phyloP scores from a whole-genome alignment of 2,329 filamentous ascomycete species.

The Hypoxylon sp. region DNA sequence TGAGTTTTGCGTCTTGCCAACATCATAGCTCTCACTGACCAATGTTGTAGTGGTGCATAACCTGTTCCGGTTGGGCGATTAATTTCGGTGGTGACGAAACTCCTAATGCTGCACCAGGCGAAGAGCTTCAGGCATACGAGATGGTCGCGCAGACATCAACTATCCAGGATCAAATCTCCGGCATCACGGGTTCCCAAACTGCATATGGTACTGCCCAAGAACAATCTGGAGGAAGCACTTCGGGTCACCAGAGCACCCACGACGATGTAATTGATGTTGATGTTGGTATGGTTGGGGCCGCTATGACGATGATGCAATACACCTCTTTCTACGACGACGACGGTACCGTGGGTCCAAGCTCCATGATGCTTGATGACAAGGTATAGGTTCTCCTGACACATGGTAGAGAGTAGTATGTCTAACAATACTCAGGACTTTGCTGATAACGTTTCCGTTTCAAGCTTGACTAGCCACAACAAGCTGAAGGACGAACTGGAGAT shows the following conservation, averaged over 20 bases:
- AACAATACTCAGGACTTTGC: constrained; percentile 7
- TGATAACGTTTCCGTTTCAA: constrained; percentile 8
- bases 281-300: neutral
- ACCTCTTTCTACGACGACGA: neutral
- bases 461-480: constrained; percentile 3
- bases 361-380: neutral
- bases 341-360: neutral
- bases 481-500: neutral
- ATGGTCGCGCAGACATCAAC: neutral
- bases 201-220: neutral
- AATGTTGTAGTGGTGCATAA: constrained; percentile 54
- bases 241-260: constrained; percentile 3
- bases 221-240: neutral
- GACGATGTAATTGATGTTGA: constrained; percentile 12
- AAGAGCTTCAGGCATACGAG: constrained; percentile 20
- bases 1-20: constrained; percentile 44
- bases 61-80: constrained; percentile 55
- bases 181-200: neutral
- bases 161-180: neutral
- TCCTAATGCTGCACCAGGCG: constrained; percentile 47
- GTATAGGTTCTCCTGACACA: constrained; percentile 5
- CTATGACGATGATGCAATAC: neutral
- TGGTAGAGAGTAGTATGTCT: neutral
- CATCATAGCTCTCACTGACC: constrained; percentile 16
- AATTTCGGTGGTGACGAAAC: constrained; percentile 47